Conservation (phyloP, 2,329 filamentous ascomycete species). For the Zymoseptoria ardabiliae region DNA sequence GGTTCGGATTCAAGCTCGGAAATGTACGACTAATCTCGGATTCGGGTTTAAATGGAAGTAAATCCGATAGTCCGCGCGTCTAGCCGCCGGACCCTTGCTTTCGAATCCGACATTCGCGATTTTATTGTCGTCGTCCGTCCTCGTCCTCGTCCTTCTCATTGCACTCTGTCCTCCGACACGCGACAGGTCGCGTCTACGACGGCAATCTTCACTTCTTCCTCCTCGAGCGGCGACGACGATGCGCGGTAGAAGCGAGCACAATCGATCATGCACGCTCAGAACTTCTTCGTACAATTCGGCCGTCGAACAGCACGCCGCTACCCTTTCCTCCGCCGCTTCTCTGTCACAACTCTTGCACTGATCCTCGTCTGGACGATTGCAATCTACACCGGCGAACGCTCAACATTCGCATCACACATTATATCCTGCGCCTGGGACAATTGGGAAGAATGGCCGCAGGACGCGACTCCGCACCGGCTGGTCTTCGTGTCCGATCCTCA, state of each 20-base stretch:
- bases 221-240: neutral
- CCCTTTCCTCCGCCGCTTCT: conserved; percentile 19
- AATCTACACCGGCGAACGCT: conserved; percentile 79
- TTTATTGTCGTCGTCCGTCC: neutral
- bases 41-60: no score
- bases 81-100: neutral
- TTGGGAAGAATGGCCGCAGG: conserved; percentile 87
- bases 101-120: neutral
- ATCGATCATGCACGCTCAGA: conserved; percentile 12
- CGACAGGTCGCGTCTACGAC: neutral
- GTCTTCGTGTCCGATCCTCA: conserved; percentile 85
- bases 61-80: neutral
- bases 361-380: conserved; percentile 61
- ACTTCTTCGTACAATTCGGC: conserved; percentile 13
- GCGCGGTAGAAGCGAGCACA: neutral
- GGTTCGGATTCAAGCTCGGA: no score
- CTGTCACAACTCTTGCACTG: conserved; percentile 15
- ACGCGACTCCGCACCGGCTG: conserved; percentile 73
- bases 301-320: conserved; percentile 19
- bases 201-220: neutral
- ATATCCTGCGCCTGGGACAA: conserved; percentile 69
- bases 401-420: conserved; percentile 64
- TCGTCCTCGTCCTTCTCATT: neutral
- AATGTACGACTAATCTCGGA: no score
- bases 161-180: neutral